Evolutionary conservation across 202 grass and related monocot genomes (phyloP).

Genomic region (Panicum virgatum): DNA sequence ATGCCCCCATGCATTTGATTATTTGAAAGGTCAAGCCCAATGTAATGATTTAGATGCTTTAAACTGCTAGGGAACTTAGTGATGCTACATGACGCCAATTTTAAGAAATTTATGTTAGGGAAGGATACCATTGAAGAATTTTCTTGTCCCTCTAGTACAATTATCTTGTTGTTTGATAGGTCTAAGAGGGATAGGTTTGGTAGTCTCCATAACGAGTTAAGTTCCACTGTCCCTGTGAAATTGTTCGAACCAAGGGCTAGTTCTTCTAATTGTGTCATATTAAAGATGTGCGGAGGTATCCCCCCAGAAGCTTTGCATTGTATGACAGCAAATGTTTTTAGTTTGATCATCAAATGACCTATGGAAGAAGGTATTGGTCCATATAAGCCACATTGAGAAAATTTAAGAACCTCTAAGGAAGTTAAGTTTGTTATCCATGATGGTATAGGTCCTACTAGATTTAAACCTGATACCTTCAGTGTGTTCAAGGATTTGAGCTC

Average conservation of each 20-base stretch:
- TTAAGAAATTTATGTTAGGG: neutral
- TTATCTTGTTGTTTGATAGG: neutral
- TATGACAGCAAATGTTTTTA: neutral
- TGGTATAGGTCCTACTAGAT: neutral
- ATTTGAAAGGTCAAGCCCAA: neutral
- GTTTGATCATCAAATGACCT: neutral
- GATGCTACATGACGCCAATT: neutral
- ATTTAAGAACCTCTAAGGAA: neutral
- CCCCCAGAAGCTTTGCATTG: neutral
- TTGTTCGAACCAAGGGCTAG: neutral
- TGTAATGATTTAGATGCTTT: neutral
- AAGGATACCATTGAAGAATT: neutral
- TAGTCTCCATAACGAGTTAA: neutral
- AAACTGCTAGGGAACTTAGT: neutral
- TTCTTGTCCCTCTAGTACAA: neutral
- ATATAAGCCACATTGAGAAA: neutral
- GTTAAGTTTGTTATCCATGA: slow-evolving; percentile 4
- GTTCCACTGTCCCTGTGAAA: neutral
- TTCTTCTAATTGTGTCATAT: neutral
- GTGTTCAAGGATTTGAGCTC: neutral
- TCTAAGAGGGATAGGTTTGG: neutral
- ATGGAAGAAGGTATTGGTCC: neutral
- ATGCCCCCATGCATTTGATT: neutral
- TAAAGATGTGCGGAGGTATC: neutral
- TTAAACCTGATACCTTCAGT: neutral